Conservation (phyloP, 2,329 filamentous ascomycete genomes). For the Paecilomyces sp. region DNA sequence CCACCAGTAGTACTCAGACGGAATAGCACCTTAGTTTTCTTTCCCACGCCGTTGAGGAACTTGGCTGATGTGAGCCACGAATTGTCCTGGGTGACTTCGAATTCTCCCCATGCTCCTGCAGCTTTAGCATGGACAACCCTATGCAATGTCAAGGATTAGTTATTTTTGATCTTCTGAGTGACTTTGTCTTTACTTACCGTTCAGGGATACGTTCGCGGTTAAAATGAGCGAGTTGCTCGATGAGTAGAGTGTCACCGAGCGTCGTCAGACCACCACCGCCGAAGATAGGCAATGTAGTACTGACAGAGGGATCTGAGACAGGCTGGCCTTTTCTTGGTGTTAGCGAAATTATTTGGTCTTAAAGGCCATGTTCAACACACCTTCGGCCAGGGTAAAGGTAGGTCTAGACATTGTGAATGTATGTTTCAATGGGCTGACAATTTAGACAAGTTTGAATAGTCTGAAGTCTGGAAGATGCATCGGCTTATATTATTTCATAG, state of each 20-base stretch:
- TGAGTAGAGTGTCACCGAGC: constrained; percentile 2
- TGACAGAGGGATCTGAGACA: constrained; percentile 2
- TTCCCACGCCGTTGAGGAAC: constrained; percentile 49
- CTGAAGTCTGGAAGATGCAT: background rate
- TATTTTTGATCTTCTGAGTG: background rate
- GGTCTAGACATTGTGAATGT: background rate
- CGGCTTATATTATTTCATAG: background rate
- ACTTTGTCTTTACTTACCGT: background rate
- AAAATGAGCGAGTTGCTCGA: background rate
- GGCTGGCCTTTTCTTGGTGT: constrained; percentile 8
- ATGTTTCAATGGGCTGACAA: background rate
- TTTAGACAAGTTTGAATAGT: background rate
- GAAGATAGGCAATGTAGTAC: constrained; percentile 3
- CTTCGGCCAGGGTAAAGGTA: background rate
- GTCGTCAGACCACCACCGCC: constrained; percentile 3
- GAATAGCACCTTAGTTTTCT: constrained; percentile 45
- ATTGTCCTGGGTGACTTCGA: constrained; percentile 55
- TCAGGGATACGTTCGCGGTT: background rate
- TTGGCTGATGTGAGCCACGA: constrained; percentile 49
- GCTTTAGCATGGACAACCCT: constrained; percentile 55
- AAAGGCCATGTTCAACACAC: background rate
- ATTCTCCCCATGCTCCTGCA: constrained; percentile 51
- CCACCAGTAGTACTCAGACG: constrained; percentile 43
- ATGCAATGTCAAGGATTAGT: background rate
- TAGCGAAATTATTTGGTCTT: background rate